Evolutionary conservation across 805 yeast genomes (phyloP).

Genomic region (Blastobotrys parvus): DNA sequence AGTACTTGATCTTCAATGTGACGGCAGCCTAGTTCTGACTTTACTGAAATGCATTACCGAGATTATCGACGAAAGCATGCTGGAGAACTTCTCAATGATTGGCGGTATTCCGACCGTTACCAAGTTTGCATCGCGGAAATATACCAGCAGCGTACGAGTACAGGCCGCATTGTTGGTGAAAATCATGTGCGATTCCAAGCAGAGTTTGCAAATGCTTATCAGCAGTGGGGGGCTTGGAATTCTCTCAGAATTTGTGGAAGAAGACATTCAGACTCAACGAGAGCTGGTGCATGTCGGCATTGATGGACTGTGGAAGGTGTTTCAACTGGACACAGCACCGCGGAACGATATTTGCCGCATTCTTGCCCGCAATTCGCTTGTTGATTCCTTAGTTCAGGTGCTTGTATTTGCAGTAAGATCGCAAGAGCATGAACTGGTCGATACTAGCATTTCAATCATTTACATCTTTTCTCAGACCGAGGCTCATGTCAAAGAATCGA

Average conservation of each 20-base stretch:
- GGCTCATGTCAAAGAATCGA: slow-evolving; percentile 32
- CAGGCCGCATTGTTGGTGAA: slow-evolving; percentile 17
- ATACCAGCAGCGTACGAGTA: slow-evolving; percentile 11
- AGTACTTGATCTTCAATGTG: slow-evolving; percentile 11
- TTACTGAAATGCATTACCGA: slow-evolving; percentile 8
- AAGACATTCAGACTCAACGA: slow-evolving; percentile 35
- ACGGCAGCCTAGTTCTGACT: slow-evolving; percentile 3
- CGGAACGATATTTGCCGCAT: slow-evolving; percentile 42
- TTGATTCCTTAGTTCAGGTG: slow-evolving; percentile 34
- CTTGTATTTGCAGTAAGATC: slow-evolving; percentile 23
- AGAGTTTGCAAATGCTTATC: slow-evolving; percentile 38
- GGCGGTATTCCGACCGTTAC: slow-evolving; percentile 22
- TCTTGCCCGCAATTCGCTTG: slow-evolving; percentile 33
- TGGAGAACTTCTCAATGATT: slow-evolving; percentile 17
- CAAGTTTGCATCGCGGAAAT: slow-evolving; percentile 12
- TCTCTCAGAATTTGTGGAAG: slow-evolving; percentile 38
- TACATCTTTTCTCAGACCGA: slow-evolving; percentile 40
- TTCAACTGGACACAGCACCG: slow-evolving; percentile 24
- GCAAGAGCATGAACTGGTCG: slow-evolving; percentile 16
- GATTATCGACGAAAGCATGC: slow-evolving; percentile 8
- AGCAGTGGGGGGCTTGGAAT: slow-evolving; percentile 41
- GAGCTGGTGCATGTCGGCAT: slow-evolving; percentile 37
- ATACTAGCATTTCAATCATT: slow-evolving; percentile 33
- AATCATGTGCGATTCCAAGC: slow-evolving; percentile 23
- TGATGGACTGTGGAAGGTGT: slow-evolving; percentile 34